These are phyloP conservation scores for Tuber melanosporum DNA, from an alignment of 495 filamentous ascomycete genomes.

Conservation along the genomic window DNA sequence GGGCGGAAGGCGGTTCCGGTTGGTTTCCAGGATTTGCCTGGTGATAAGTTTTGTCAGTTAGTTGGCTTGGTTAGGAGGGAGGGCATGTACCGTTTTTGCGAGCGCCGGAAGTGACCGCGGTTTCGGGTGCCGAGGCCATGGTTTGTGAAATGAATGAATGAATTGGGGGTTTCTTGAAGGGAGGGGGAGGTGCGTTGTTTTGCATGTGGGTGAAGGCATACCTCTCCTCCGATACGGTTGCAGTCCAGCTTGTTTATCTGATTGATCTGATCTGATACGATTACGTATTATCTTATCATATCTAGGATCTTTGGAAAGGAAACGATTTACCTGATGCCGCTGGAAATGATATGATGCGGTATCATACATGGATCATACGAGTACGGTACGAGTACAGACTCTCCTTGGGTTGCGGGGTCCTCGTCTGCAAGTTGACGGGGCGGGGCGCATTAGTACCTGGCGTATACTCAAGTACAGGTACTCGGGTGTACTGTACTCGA, in stretches of 20 bases:
- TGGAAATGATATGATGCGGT: not conserved
- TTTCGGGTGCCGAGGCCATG: conserved; percentile 31
- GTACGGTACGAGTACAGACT: no score
- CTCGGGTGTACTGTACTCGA: no score
- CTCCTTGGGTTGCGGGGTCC: no score
- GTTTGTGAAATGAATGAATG: no score
- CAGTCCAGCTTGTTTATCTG: not conserved
- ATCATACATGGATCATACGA: no score
- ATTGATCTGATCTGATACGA: conserved; percentile 1
- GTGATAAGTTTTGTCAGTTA: not conserved
- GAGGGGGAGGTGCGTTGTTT: not conserved
- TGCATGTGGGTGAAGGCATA: not conserved
- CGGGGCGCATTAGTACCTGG: no score
- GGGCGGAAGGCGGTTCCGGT: conserved; percentile 82
- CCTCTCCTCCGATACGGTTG: not conserved
- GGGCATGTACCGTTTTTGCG: conserved; percentile 42
- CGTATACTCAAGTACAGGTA: no score
- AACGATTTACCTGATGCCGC: not conserved
- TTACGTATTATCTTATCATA: conserved; percentile 1
- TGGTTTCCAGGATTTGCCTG: conserved; percentile 92
- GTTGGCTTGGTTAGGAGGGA: not conserved
- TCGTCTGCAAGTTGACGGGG: no score
- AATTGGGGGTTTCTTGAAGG: not conserved
- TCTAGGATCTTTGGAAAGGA: not conserved
- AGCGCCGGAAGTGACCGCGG: conserved; percentile 44